These are phyloP conservation scores for Myriangium duriaei DNA, from an alignment of 2,329 filamentous ascomycete genomes.

Conservation along the genomic window DNA sequence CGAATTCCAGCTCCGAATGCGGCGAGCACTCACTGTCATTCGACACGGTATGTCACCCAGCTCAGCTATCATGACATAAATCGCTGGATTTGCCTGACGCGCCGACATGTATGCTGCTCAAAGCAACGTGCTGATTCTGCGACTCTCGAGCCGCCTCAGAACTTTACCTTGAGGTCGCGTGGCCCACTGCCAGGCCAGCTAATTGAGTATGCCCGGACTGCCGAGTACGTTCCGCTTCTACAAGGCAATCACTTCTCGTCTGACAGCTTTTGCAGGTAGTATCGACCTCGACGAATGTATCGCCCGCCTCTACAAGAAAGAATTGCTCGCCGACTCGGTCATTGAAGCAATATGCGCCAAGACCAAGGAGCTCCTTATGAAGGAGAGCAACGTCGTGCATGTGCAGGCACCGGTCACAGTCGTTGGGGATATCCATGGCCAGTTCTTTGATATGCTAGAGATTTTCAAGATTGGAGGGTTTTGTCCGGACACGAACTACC, in stretches of 20 bases:
- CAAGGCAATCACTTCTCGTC: not conserved
- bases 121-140: not conserved
- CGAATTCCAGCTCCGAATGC: too few relatives aligned
- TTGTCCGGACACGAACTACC: slow-evolving; percentile 95
- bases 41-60: not conserved
- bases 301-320: slow-evolving; percentile 88
- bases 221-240: slow-evolving; percentile 30
- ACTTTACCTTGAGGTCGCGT: not conserved
- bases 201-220: slow-evolving; percentile 33
- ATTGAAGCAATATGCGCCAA: slow-evolving; percentile 99
- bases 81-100: not conserved
- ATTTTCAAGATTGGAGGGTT: slow-evolving; percentile 97
- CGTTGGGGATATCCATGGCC: slow-evolving; percentile 95
- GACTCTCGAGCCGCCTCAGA: not conserved
- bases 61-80: not conserved
- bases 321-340: slow-evolving; percentile 90
- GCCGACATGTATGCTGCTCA: not conserved
- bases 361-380: slow-evolving; percentile 97
- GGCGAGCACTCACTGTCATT: too few relatives aligned
- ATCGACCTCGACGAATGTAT: slow-evolving; percentile 99
- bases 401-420: slow-evolving; percentile 92
- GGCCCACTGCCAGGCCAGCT: slow-evolving; percentile 2
- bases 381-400: slow-evolving; percentile 98
- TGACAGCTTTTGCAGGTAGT: slow-evolving; percentile 48
- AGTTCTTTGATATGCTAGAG: slow-evolving; percentile 98